These are phyloP conservation scores for Magnaporthiopsis incrustans DNA, from an alignment of 2,329 filamentous ascomycete genomes.

Conservation along the genomic window DNA sequence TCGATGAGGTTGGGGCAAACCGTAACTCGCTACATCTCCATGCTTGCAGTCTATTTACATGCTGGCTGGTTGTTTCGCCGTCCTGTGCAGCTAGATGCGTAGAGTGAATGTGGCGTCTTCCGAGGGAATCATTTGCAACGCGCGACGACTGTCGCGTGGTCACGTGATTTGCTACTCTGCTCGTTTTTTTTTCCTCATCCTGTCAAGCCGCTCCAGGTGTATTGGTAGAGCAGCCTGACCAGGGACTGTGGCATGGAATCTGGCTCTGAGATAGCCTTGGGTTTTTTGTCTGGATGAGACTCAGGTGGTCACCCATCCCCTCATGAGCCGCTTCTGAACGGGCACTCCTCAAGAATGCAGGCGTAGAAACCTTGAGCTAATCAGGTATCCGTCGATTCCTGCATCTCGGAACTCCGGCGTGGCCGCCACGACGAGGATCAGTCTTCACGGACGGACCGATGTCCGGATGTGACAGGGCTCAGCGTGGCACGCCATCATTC, in stretches of 20 bases:
- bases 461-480: background rate
- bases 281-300: background rate
- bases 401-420: background rate
- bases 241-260: no score
- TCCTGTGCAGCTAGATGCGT: no score
- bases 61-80: background rate
- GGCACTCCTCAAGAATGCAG: background rate
- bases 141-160: background rate
- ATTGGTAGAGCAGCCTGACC: no score
- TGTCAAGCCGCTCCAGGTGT: no score
- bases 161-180: background rate
- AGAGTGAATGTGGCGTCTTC: background rate
- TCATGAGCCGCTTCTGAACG: background rate
- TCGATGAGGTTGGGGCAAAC: constrained; percentile 85
- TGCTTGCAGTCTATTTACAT: background rate
- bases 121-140: background rate
- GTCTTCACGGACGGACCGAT: background rate
- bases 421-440: background rate
- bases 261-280: background rate
- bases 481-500: background rate
- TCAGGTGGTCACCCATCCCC: background rate
- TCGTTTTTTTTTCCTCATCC: background rate
- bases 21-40: constrained; percentile 42
- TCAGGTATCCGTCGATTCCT: background rate
- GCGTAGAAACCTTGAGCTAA: no score